Conservation (phyloP, 2,329 filamentous ascomycete genomes). For the Ceratocystis harringtonii region DNA sequence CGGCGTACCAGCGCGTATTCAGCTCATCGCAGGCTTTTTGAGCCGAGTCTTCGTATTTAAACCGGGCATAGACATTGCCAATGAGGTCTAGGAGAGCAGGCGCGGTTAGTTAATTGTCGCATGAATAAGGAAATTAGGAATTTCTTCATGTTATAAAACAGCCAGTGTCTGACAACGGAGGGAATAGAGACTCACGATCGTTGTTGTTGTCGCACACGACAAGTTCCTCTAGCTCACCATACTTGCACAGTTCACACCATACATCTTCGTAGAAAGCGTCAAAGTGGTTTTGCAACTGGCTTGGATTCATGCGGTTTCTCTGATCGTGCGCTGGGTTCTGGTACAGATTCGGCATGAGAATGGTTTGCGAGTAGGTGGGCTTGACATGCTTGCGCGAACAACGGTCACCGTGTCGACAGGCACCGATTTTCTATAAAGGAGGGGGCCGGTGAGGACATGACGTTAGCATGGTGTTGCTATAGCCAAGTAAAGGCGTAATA, state of each 20-base stretch:
- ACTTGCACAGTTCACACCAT: conserved; percentile 99
- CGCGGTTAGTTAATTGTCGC: conserved; percentile 20
- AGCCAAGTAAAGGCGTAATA: background rate
- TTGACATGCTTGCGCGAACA: conserved; percentile 99
- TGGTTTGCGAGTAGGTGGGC: conserved; percentile 92
- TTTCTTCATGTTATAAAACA: background rate
- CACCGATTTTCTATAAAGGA: conserved; percentile 77
- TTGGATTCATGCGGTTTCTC: conserved; percentile 91
- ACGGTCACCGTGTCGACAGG: conserved; percentile 93
- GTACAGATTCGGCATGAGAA: conserved; percentile 96
- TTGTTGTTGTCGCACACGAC: conserved; percentile 99
- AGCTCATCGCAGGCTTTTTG: conserved; percentile 87
- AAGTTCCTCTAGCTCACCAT: conserved; percentile 91
- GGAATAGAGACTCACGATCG: conserved; percentile 52
- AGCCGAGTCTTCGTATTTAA: conserved; percentile 98
- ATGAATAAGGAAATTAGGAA: too few species aligned
- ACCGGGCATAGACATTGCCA: conserved; percentile 96
- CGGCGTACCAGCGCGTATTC: conserved; percentile 93
- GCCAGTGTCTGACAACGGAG: background rate
- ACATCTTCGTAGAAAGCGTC: conserved; percentile 99
- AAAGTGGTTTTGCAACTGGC: conserved; percentile 97
- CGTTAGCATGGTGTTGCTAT: conserved; percentile 8
- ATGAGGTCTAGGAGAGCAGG: conserved; percentile 53
- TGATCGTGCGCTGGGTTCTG: conserved; percentile 96
- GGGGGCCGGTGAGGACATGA: conserved; percentile 1